A percentile compares a stretch with the other conserved stretches of the same genome.
These are phyloP conservation scores for Calocybe indica DNA, from an alignment of 768 basidiomycete genomes.

Conservation along the genomic window DNA sequence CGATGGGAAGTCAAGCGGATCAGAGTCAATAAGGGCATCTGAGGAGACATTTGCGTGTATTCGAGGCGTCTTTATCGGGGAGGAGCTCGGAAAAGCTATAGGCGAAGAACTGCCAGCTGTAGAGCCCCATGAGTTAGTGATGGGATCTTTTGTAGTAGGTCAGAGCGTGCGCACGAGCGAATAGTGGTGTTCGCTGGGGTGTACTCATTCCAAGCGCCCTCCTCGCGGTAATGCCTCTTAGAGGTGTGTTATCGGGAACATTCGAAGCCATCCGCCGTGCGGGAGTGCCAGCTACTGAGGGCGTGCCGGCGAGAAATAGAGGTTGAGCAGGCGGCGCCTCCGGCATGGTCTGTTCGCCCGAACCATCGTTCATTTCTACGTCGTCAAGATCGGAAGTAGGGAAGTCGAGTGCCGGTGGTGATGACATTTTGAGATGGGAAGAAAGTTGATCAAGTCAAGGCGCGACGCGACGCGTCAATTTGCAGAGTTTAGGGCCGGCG, in stretches of 20 bases:
- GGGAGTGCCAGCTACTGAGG: conserved; percentile 47
- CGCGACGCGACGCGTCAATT: conserved; percentile 54
- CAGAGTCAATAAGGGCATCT: conserved; percentile 45
- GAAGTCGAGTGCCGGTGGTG: conserved; percentile 58
- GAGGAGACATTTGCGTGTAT: conserved; percentile 27
- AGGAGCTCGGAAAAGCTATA: conserved; percentile 58
- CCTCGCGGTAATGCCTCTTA: conserved; percentile 40
- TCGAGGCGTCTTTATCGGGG: conserved; percentile 44
- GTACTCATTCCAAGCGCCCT: conserved; percentile 52
- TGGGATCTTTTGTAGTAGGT: conserved; percentile 1
- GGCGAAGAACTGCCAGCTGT: conserved; percentile 57
- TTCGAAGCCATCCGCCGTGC: conserved; percentile 29
- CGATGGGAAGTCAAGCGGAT: conserved; percentile 70
- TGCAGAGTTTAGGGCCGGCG: conserved; percentile 41
- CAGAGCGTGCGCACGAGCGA: conserved; percentile 34
- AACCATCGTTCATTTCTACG: conserved; percentile 43
- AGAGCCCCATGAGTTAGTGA: conserved; percentile 9
- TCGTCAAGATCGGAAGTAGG: conserved; percentile 57
- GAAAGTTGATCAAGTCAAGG: conserved; percentile 7
- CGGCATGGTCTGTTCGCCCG: conserved; percentile 30
- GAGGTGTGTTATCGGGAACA: conserved; percentile 39
- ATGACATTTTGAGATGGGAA: conserved; percentile 43
- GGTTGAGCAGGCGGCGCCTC: conserved; percentile 36
- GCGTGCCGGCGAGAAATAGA: conserved; percentile 51
- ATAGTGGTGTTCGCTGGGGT: conserved; percentile 48